Conservation (phyloP, 306 rosid species). For the Ochetophila trinervis region DNA sequence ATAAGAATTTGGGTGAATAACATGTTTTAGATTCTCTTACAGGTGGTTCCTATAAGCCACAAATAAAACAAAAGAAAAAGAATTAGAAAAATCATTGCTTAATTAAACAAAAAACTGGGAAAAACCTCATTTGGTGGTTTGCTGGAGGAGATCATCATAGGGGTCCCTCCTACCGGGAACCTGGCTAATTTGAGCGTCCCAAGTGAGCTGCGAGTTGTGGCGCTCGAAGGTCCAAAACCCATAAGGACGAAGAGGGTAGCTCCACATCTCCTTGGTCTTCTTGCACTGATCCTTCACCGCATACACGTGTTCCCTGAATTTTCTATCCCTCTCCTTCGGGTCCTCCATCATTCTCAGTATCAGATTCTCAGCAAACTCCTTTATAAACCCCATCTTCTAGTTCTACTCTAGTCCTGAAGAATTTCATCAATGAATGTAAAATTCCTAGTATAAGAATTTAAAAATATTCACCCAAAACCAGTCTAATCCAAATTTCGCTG, state of each 20-base stretch:
- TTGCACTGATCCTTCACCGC: constrained; percentile 51
- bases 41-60: background rate
- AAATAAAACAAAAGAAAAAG: background rate
- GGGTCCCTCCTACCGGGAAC: constrained; percentile 84
- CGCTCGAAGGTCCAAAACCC: constrained; percentile 98
- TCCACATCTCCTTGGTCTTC: constrained; percentile 95
- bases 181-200: constrained; percentile 96
- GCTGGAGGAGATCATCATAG: constrained; percentile 76
- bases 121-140: constrained; percentile 26
- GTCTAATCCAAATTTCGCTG: background rate
- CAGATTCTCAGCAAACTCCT: constrained; percentile 93
- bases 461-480: background rate
- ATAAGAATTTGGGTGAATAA: too few species aligned
- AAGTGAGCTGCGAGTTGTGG: constrained; percentile 79
- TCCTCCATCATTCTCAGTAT: constrained; percentile 82
- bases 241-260: constrained; percentile 74
- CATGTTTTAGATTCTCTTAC: too few species aligned
- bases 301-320: constrained; percentile 67
- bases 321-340: constrained; percentile 86
- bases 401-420: constrained; percentile 20
- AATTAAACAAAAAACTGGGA: background rate
- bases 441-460: background rate
- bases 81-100: background rate
- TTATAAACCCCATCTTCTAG: constrained; percentile 63
- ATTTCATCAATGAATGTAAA: background rate